Percentiles rank a stretch among this genome's conserved stretches.
These are phyloP conservation scores for Tuber brumale DNA, from an alignment of 495 filamentous ascomycete species.

Conservation along the genomic window DNA sequence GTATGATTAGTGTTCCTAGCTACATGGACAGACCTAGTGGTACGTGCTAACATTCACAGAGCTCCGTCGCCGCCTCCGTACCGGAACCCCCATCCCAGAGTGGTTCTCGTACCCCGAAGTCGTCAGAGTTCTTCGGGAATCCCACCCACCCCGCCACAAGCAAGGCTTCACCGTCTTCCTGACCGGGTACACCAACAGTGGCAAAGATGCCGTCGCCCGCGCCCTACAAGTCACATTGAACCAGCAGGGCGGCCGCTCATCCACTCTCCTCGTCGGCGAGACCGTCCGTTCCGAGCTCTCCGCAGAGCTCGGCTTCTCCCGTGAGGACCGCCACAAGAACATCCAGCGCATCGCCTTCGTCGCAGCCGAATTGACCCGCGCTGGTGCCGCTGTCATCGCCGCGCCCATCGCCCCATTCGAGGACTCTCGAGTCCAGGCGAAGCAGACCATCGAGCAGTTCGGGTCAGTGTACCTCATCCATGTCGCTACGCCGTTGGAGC, in stretches of 20 bases:
- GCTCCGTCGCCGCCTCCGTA: slow-evolving; percentile 80
- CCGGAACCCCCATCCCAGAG: slow-evolving; percentile 87
- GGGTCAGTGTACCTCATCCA: slow-evolving; percentile 92
- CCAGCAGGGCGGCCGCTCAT: slow-evolving; percentile 93
- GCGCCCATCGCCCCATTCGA: slow-evolving; percentile 97
- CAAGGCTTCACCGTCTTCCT: slow-evolving; percentile 99
- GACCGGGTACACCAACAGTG: slow-evolving; percentile 91
- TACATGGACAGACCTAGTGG: not conserved
- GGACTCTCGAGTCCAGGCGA: slow-evolving; percentile 62
- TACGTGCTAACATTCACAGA: slow-evolving; percentile 52
- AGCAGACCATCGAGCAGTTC: slow-evolving; percentile 76
- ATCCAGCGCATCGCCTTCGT: slow-evolving; percentile 96
- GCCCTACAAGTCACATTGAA: slow-evolving; percentile 95
- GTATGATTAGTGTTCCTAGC: slow-evolving; percentile 1
- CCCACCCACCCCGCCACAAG: slow-evolving; percentile 75
- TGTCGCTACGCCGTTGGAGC: slow-evolving; percentile 84
- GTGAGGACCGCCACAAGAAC: slow-evolving; percentile 89
- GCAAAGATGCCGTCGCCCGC: slow-evolving; percentile 92
- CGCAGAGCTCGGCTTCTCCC: slow-evolving; percentile 90
- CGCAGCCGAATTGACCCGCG: slow-evolving; percentile 82
- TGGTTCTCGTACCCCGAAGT: slow-evolving; percentile 99
- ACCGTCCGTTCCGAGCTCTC: slow-evolving; percentile 89
- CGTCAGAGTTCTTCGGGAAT: slow-evolving; percentile 88
- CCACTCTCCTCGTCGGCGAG: slow-evolving; percentile 88
- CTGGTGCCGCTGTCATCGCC: slow-evolving; percentile 91